These are phyloP conservation scores for Thyridium curvatum DNA, from an alignment of 2,329 filamentous ascomycete genomes.

Conservation along the genomic window DNA sequence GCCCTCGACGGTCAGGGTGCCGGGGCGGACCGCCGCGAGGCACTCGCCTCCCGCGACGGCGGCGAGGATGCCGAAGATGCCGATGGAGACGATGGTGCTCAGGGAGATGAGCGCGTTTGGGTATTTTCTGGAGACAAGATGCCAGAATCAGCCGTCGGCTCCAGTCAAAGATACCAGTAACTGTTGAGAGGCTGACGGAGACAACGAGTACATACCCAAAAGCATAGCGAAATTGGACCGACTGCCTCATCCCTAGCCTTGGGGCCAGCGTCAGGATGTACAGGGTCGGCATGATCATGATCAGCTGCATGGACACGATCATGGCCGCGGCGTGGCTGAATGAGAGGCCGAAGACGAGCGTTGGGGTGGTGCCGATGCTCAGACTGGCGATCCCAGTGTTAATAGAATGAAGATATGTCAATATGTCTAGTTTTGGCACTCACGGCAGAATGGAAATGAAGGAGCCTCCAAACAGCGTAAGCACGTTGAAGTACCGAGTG, in stretches of 20 bases:
- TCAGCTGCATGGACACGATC: slow-evolving; percentile 3
- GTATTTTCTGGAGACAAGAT: slow-evolving; percentile 2
- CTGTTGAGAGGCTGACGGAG: not conserved
- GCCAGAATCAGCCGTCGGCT: too few relatives aligned
- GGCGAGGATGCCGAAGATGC: not conserved
- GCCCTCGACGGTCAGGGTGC: slow-evolving; percentile 1
- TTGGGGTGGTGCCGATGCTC: slow-evolving; percentile 12
- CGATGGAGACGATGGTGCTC: not conserved
- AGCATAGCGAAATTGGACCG: slow-evolving; percentile 3
- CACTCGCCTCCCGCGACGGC: not conserved
- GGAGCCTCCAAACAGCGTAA: slow-evolving; percentile 21
- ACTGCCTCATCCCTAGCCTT: slow-evolving; percentile 1
- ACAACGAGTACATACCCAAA: not conserved
- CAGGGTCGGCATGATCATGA: not conserved
- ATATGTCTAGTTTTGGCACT: slow-evolving; percentile 6
- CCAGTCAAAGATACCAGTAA: too few relatives aligned
- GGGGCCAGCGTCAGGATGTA: slow-evolving; percentile 3
- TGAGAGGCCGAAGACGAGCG: slow-evolving; percentile 9
- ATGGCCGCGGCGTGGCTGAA: not conserved
- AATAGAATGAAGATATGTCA: not conserved
- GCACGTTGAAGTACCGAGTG: slow-evolving; percentile 21
- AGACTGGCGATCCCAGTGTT: slow-evolving; percentile 5
- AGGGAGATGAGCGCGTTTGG: not conserved
- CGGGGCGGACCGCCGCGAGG: not conserved
- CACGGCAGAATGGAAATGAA: slow-evolving; percentile 23